Base-by-base conservation (phyloP, 2,329 filamentous ascomycete genomes). In the Ophioceras dolichostomum region DNA sequence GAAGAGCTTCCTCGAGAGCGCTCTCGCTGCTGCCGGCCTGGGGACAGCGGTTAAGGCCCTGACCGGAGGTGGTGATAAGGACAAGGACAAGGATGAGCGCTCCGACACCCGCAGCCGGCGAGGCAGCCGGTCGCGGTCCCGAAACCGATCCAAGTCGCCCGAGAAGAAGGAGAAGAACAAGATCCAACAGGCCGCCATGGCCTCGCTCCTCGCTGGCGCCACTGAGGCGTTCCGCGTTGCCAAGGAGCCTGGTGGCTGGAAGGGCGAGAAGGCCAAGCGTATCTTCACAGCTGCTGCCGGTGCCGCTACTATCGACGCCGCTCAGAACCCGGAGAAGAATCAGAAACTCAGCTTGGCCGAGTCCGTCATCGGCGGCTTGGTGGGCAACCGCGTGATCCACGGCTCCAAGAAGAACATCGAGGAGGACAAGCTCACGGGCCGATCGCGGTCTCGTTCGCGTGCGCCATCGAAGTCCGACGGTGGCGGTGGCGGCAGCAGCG, bases 181-280 rank as follows among this genome's bases (percentile, higher is more conserved):
- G 49, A 73, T 85, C 33, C 78, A 87, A 47, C 86, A 94, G 60
- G 87, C 87, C 24, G 85, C 88, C 55, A 89, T 91, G 65, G 88
- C 89, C 24, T 91, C 88, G 16, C 68, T 95, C 28, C 73, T 94
- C 33, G 88, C 89, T 21, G 89, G 87, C 49, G 89, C 88, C 29
- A 83, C 87, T 38, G 88, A 95, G 59, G 89, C 89, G 30, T 94
- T 94, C 68, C 81, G 85, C 43, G 79, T 87, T 39, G 79, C 88
- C 55, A 94, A 89, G 51, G 83, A 91, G 44, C 83, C 86, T 3
- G 89, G 89, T 38, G 75, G 80, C 31, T 95, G 88, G 87, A 82
- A 79, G 45, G 89, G 88, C 27, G 82, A 84, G 44, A 95, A 95
- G 62, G 85, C 87, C 46, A 91, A 87, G 65, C 85, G 89, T 37